Conservation (phyloP, 495 filamentous ascomycete species). For the Penicillium daleae region DNA sequence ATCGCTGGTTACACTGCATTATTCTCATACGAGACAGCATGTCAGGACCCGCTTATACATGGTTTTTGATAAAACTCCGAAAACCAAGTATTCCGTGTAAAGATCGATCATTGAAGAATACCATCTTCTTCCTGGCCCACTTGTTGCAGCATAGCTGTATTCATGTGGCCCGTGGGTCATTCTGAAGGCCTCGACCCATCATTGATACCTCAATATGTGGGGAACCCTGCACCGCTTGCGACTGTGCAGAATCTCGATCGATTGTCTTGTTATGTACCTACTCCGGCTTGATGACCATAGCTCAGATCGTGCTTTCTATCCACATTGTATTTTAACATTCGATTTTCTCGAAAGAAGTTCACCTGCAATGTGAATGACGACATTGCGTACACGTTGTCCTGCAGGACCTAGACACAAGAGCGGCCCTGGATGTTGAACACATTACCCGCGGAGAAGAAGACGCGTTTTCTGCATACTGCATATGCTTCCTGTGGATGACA, state of each 20-base stretch:
- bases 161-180: background rate
- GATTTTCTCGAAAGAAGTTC: background rate
- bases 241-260: background rate
- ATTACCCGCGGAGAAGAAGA: background rate
- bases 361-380: background rate
- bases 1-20: background rate
- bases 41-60: background rate
- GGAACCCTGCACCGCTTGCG: background rate
- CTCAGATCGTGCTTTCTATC: no score
- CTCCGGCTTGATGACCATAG: background rate
- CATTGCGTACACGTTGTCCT: background rate
- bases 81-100: background rate
- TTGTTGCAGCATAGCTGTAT: background rate
- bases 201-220: background rate
- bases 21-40: background rate
- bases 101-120: background rate
- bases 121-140: background rate
- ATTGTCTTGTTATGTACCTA: background rate
- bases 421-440: background rate
- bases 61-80: background rate
- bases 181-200: background rate
- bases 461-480: background rate
- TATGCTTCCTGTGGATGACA: background rate
- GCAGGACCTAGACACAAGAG: background rate
- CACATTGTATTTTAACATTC: background rate